Evolutionary conservation across 2,329 filamentous ascomycete genomes (phyloP), one percentile per base, ranked within the genome.

Genomic region (Acrodontium crateriforme): DNA sequence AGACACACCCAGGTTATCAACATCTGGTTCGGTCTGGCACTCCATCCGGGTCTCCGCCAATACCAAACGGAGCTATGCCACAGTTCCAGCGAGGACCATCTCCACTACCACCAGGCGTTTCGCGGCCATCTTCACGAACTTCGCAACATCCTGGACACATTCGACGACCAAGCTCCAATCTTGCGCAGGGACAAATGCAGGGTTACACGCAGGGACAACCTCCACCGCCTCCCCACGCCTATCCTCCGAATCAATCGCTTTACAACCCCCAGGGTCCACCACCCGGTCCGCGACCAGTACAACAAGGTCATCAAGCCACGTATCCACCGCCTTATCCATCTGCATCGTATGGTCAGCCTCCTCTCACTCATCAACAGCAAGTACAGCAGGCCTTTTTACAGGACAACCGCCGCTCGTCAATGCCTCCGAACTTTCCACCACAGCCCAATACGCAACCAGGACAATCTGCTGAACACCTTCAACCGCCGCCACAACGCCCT

Each of bases 41-140:
- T 12, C 79, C 83, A 8, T 91, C 83, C 14, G 80, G 77, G 17
- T 94, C 87, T 14, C 87, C 87, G 32, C 87, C 87, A 3, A 81
- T 94, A 40, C 69, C 71, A 28, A 91, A 84, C 47, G 77, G 77
- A 12, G 41, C 33, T 38, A 68, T 77, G 38, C 68, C 71, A 14
- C 83, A 77, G 44, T 71, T 73, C 38, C 69, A 71, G 33, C 73
- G 84, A 38, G 75, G 78, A 30, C 76, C 80, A 36, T 92, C 85
- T 5, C 85, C 85, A 10, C 80, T 92, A 47, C 79, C 82, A 4
- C 71, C 74, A 37, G 69, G 70, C 43, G 68, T 71, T 31, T 91
- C 84, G 14, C 69, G 81, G 26, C 81, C 82, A 2, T 71, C 72
- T 5, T 94, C 85, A 6, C 69, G 85, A 42, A 84, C 83, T 47